phyloP scores from a whole-genome alignment of 2,329 filamentous ascomycete species.

The Arthrobotrys megalospora region DNA sequence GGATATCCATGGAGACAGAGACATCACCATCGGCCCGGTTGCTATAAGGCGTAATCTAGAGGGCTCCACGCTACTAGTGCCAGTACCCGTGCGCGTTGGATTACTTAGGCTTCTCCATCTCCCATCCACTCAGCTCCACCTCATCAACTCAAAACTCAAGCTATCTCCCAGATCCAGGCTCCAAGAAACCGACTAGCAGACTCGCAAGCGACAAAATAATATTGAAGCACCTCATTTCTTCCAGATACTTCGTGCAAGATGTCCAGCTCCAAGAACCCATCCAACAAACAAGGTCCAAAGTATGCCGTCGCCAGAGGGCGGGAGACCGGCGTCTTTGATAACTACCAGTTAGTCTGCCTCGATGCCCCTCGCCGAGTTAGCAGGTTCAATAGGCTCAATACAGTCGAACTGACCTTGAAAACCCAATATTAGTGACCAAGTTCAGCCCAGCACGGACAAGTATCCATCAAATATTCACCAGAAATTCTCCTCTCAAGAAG shows the following conservation, averaged over 20 bases:
- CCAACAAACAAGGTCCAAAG: not conserved
- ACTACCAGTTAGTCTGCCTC: conserved; percentile 3
- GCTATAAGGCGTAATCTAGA: too few relatives aligned
- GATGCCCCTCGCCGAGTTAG: too few relatives aligned
- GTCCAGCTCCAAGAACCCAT: not conserved
- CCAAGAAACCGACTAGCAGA: not conserved
- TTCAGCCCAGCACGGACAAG: conserved; percentile 21
- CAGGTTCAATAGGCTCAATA: too few relatives aligned
- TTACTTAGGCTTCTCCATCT: too few relatives aligned
- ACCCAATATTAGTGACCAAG: conserved; percentile 11
- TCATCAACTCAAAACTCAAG: too few relatives aligned
- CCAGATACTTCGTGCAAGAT: not conserved
- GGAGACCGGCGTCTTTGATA: conserved; percentile 34
- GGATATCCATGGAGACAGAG: too few relatives aligned
- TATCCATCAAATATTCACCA: conserved; percentile 37
- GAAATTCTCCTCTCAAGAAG: conserved; percentile 26
- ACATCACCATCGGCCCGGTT: too few relatives aligned
- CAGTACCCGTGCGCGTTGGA: too few relatives aligned
- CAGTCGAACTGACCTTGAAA: not conserved
- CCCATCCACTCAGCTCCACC: too few relatives aligned
- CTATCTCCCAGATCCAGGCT: too few relatives aligned
- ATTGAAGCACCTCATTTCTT: not conserved
- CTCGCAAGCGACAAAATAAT: too few relatives aligned
- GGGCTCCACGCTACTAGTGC: too few relatives aligned
- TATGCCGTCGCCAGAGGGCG: conserved; percentile 30